phyloP scores from a whole-genome alignment of 352 stramenopile species.

The Globisporangium nunn region DNA sequence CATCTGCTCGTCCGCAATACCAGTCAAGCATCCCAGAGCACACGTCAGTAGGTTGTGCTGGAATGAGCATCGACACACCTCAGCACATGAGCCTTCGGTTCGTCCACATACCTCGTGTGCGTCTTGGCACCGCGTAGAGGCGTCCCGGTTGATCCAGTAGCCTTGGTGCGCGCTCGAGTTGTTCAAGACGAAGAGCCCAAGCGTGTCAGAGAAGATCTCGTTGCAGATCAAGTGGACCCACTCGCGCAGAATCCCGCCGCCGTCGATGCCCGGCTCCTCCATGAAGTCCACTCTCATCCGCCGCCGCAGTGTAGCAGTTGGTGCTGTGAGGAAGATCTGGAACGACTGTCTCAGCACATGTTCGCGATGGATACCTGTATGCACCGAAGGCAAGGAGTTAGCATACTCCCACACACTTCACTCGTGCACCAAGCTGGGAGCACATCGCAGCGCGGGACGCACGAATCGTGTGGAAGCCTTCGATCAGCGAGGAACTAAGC shows the following conservation, averaged over 20 bases:
- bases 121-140: slow-evolving; percentile 14
- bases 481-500: slow-evolving; percentile 37
- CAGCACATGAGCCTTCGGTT: not conserved
- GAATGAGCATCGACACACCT: not conserved
- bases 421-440: not conserved
- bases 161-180: slow-evolving; percentile 37
- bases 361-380: slow-evolving; percentile 54
- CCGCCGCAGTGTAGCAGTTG: slow-evolving; percentile 39
- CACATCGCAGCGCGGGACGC: slow-evolving; percentile 7
- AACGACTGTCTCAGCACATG: slow-evolving; percentile 66
- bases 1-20: slow-evolving; percentile 24
- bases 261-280: slow-evolving; percentile 69
- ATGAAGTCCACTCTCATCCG: slow-evolving; percentile 85
- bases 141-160: slow-evolving; percentile 57
- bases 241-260: slow-evolving; percentile 70
- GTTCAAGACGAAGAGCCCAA: slow-evolving; percentile 42
- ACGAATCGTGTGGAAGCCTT: slow-evolving; percentile 65
- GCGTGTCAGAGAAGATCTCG: slow-evolving; percentile 44
- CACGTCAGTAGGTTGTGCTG: not conserved
- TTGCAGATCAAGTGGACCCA: slow-evolving; percentile 73
- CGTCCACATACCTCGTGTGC: slow-evolving; percentile 32
- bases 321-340: slow-evolving; percentile 43
- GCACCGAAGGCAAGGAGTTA: not conserved
- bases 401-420: not conserved
- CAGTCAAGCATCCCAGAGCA: not conserved